phyloP scores from a whole-genome alignment of 345 rosid species.

The Salix koriyanagi region DNA sequence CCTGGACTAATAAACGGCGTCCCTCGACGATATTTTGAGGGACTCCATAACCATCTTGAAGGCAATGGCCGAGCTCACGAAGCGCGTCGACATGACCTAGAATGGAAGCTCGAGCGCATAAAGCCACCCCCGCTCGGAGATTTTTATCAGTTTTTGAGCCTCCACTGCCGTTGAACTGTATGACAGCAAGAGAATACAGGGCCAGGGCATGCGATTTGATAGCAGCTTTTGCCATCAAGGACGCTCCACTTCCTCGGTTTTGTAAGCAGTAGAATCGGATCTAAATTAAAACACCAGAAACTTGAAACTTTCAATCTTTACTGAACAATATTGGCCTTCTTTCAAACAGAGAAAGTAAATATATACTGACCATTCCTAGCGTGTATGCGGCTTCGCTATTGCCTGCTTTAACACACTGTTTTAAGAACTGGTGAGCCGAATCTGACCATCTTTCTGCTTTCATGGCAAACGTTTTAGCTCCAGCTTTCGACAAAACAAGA shows the following conservation, averaged over 20 bases:
- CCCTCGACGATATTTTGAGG: slow-evolving; percentile 42
- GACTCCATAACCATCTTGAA: slow-evolving; percentile 72
- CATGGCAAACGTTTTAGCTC: slow-evolving; percentile 36
- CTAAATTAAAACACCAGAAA: slow-evolving; percentile 23
- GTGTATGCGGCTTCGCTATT: slow-evolving; percentile 49
- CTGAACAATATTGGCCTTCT: not conserved
- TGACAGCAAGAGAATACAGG: slow-evolving; percentile 52
- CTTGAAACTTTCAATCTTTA: not conserved
- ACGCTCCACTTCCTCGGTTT: slow-evolving; percentile 45
- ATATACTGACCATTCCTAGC: slow-evolving; percentile 60
- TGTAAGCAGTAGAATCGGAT: slow-evolving; percentile 69
- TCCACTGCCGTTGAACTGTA: slow-evolving; percentile 77
- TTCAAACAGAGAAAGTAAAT: not conserved
- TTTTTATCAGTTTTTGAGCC: slow-evolving; percentile 48
- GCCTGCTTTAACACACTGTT: slow-evolving; percentile 50
- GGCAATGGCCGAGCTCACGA: slow-evolving; percentile 65
- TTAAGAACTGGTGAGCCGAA: slow-evolving; percentile 49
- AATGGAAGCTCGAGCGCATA: slow-evolving; percentile 59
- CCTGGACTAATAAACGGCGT: slow-evolving; percentile 51
- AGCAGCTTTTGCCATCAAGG: slow-evolving; percentile 67
- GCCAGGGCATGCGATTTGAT: slow-evolving; percentile 54
- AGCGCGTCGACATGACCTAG: slow-evolving; percentile 59
- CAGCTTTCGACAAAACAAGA: slow-evolving; percentile 44
- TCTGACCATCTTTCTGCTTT: slow-evolving; percentile 54
- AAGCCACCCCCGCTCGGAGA: slow-evolving; percentile 54